A percentile compares a stretch with the other conserved stretches of the same genome.
These are phyloP conservation scores for Tetraselmis striata DNA, from an alignment of 139 green algal genomes.

Conservation along the genomic window DNA sequence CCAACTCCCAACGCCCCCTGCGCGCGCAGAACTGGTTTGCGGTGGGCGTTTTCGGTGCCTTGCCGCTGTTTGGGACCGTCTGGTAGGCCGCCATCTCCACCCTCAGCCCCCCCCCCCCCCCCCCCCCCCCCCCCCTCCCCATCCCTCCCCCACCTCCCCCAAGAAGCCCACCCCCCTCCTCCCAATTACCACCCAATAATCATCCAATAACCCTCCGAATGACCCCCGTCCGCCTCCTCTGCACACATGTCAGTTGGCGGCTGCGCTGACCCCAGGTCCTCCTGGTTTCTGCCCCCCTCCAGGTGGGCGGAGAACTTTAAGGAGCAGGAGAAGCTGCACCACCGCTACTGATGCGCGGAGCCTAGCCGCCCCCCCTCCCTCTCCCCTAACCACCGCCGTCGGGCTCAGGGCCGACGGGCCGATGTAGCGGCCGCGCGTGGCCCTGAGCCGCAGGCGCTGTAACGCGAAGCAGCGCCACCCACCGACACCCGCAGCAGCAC, in stretches of 20 bases:
- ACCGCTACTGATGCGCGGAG: slow-evolving; percentile 39
- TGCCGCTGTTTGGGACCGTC: slow-evolving; percentile 22
- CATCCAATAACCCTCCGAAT: no score
- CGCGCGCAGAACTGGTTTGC: slow-evolving; percentile 27
- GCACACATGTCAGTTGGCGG: slow-evolving; percentile 18
- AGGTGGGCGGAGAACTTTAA: slow-evolving; percentile 50
- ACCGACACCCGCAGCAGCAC: no score
- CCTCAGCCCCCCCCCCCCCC: no score
- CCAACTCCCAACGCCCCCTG: neutral
- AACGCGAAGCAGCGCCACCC: no score
- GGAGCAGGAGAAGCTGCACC: slow-evolving; percentile 71
- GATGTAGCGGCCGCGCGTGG: no score
- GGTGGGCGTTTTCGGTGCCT: slow-evolving; percentile 11
- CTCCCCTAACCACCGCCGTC: neutral
- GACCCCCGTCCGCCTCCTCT: no score
- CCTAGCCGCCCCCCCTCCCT: neutral
- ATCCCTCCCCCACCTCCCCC: no score
- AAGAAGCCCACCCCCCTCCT: no score
- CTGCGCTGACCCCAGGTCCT: slow-evolving; percentile 18
- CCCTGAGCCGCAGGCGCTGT: no score
- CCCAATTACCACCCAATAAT: no score
- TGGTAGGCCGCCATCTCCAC: slow-evolving; percentile 22
- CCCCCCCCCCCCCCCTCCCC: no score
- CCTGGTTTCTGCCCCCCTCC: slow-evolving; percentile 3
- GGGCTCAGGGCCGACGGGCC: neutral